Base-by-base conservation (phyloP, 768 basidiomycete genomes). In the Amanita rubescens region DNA sequence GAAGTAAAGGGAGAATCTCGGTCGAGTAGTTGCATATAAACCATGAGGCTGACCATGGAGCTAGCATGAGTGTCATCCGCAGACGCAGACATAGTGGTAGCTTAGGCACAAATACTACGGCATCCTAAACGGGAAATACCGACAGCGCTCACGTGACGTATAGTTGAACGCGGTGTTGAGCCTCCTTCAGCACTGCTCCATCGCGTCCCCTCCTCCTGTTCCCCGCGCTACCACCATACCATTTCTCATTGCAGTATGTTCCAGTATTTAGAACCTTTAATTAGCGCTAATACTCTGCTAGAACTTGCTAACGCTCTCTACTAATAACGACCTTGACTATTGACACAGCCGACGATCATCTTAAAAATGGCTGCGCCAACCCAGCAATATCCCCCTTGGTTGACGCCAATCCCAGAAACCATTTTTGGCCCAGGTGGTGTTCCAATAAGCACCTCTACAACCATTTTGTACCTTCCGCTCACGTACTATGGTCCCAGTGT, bases 401-500 rank as follows among this genome's bases (percentile, higher is more conserved):
- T 90, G 57, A 80, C 85, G 1, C 71, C 77, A 30, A 59, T 71
- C n/a, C 71, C 76, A 30, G 72, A 79, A 15, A 68, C 79, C 27
- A 63, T 82, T 44, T 80, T 80, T 6, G 73, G 81, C 61, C 68
- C 71, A 2, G 71, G 70, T 49, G 86, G 85, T 46, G 67, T 68
- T 19, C 75, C 77, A 32, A 60, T 81, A 51, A 71, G 78, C 45
- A 87, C 85, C 12, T 71, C 74, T 39, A 82, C 80, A 22, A 74
- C 69, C 30, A 69, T 85, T 9, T 60, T 87, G 24, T 80, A 75
- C 59, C 63, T 90, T 47, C 86, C 90, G 37, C 69, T 90, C 59
- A 90, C 89, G 0, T 92, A 91, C 68, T 89, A 79, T 59, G 90
- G 90, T 27, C 87, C 90, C 50, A 83, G 84, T 65, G 88, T 90